phyloP scores from a whole-genome alignment of 345 rosid genomes.

The Eucalyptus regnans region DNA sequence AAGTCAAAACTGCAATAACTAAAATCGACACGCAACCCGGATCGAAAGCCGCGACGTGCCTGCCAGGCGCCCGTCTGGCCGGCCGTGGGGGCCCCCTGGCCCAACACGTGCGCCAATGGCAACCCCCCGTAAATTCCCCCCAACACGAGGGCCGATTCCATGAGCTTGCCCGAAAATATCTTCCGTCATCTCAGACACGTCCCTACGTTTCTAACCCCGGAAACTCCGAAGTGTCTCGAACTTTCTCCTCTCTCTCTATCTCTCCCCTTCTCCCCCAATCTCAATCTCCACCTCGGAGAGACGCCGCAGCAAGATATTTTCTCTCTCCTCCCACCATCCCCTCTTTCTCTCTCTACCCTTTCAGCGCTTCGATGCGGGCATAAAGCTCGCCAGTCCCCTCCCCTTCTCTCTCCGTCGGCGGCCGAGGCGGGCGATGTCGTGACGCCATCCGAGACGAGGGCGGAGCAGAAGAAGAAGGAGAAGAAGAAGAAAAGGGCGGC shows the following conservation, averaged over 20 bases:
- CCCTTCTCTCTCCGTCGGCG: neutral
- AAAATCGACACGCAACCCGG: neutral
- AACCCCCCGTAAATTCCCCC: neutral
- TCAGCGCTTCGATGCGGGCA: neutral
- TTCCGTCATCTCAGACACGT: neutral
- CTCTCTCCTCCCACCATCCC: neutral
- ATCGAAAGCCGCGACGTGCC: neutral
- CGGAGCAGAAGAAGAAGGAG: neutral
- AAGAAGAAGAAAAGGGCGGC: neutral
- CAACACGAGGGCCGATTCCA: neutral
- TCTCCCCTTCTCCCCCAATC: neutral
- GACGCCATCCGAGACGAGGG: neutral
- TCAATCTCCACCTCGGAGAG: neutral
- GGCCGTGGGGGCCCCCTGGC: neutral
- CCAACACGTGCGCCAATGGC: constrained; percentile 10
- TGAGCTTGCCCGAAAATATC: constrained; percentile 17
- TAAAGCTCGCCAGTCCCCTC: neutral
- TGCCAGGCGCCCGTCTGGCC: neutral
- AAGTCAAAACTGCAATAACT: neutral
- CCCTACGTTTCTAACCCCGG: neutral
- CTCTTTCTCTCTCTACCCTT: neutral
- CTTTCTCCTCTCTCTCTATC: constrained; percentile 4
- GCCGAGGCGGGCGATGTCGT: neutral
- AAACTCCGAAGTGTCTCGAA: constrained; percentile 30
- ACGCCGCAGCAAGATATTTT: neutral